These are phyloP conservation scores for Trametes pubescens DNA, from an alignment of 1,284 basidiomycete species.

Conservation along the genomic window DNA sequence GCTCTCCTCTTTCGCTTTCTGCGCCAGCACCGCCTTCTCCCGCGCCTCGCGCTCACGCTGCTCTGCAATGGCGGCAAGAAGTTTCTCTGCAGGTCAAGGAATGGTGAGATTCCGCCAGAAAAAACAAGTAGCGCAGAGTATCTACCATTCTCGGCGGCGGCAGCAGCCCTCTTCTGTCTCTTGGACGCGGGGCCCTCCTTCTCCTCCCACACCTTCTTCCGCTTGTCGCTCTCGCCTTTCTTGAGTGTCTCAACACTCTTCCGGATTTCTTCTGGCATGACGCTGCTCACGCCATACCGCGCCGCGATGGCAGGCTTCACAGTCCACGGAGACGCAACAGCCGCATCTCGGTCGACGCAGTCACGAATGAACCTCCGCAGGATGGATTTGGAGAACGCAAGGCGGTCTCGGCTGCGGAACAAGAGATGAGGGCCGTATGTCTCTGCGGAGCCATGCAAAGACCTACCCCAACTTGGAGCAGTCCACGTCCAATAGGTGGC, in stretches of 20 bases:
- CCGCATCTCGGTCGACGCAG: slow-evolving; percentile 89
- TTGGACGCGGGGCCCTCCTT: slow-evolving; percentile 81
- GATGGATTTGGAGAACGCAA: slow-evolving; percentile 96
- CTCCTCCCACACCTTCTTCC: slow-evolving; percentile 88
- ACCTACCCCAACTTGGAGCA: slow-evolving; percentile 82
- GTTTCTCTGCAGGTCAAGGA: slow-evolving; percentile 42
- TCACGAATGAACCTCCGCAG: slow-evolving; percentile 96
- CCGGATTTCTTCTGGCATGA: slow-evolving; percentile 88
- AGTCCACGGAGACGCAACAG: slow-evolving; percentile 93
- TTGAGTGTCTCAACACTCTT: slow-evolving; percentile 82
- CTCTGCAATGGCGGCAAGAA: slow-evolving; percentile 53
- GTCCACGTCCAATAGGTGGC: slow-evolving; percentile 83
- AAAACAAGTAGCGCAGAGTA: slow-evolving; percentile 16
- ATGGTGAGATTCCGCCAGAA: slow-evolving; percentile 8
- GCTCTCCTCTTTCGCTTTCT: slow-evolving; percentile 73
- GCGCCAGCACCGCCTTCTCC: slow-evolving; percentile 71
- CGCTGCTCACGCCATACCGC: slow-evolving; percentile 83
- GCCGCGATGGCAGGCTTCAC: slow-evolving; percentile 88
- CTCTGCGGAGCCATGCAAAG: background rate
- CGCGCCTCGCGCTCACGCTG: slow-evolving; percentile 72
- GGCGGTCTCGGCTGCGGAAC: slow-evolving; percentile 82
- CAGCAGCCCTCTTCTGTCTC: slow-evolving; percentile 73
- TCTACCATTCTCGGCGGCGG: slow-evolving; percentile 75
- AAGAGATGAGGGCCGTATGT: slow-evolving; percentile 4
- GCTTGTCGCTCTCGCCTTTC: slow-evolving; percentile 88